Evolutionary conservation across 2,329 filamentous ascomycete species (phyloP), one percentile per base, ranked within the genome.

Genomic region (Calonectria hongkongensis): DNA sequence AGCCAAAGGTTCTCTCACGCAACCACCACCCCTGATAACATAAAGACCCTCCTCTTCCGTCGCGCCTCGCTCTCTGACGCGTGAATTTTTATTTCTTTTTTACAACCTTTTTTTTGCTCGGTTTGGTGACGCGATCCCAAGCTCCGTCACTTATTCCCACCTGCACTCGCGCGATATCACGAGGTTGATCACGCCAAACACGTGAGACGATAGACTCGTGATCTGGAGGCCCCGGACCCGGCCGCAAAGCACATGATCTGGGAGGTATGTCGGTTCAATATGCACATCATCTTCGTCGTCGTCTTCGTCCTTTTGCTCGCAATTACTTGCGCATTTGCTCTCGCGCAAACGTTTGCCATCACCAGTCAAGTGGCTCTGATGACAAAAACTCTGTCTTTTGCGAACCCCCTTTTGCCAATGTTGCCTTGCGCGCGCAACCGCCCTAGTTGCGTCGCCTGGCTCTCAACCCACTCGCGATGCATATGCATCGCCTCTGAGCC

Each of bases 161-260:
- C 71, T 67, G 73, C 73, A 74, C 80, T 75, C 76, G 77, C 85
- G 84, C 85, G 85, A 86, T 85, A 87, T 87, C 85, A 87, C 86
- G 85, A 87, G 85, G 84, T 86, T 83, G 81, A 83, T 84, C 84
- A 83, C 84, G 81, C 82, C 83, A 82, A 85, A 84, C 85, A 86
- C 85, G 85, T 86, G 85, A 86, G 83, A 79, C 77, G 77, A 77
- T 74, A 82, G 56, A 84, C 85, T 85, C 85, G 85, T 86, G 85
- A 86, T 87, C 83, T 84, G 81, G 78, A 72, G 71, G 73, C 73
- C 74, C 75, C 77, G 68, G 72, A 71, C 76, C 75, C 77, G 73
- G 78, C 76, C 75, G 75, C 73, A 78, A 79, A 82, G 84, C 85
- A 86, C 85, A 86, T 86, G 85, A 86, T 86, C 85, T 82, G 79